These are phyloP conservation scores for Trametes coccinea DNA, from an alignment of 768 basidiomycete genomes.

Conservation along the genomic window DNA sequence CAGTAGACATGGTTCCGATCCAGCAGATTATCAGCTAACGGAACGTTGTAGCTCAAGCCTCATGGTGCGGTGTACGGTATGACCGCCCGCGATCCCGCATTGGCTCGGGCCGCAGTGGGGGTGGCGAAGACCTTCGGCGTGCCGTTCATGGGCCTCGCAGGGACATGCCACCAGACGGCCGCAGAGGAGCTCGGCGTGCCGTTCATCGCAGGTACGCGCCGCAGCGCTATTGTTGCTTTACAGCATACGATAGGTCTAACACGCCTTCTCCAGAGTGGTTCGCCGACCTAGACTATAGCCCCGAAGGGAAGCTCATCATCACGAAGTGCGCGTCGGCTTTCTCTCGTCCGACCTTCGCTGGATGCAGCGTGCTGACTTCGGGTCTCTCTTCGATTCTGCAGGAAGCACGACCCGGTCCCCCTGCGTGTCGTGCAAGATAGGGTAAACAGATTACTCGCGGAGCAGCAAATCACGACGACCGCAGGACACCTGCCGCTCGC, in stretches of 20 bases:
- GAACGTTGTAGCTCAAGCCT: slow-evolving; percentile 50
- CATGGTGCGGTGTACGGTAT: slow-evolving; percentile 66
- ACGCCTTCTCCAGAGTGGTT: slow-evolving; percentile 52
- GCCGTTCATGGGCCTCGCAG: slow-evolving; percentile 63
- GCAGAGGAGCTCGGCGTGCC: slow-evolving; percentile 53
- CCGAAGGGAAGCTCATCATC: slow-evolving; percentile 58
- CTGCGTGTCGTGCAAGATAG: slow-evolving; percentile 43
- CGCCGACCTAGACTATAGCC: slow-evolving; percentile 61
- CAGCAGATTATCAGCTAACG: not conserved
- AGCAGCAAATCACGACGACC: slow-evolving; percentile 50
- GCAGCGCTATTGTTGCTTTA: not conserved
- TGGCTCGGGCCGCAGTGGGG: slow-evolving; percentile 55
- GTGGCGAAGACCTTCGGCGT: slow-evolving; percentile 56
- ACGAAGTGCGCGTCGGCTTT: slow-evolving; percentile 44
- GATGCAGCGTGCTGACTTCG: not conserved
- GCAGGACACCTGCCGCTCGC: slow-evolving; percentile 46
- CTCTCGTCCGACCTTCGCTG: not conserved
- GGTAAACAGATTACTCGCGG: slow-evolving; percentile 46
- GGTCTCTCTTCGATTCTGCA: slow-evolving; percentile 22
- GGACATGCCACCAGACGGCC: slow-evolving; percentile 60
- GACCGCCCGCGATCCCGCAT: slow-evolving; percentile 52
- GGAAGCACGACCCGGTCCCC: slow-evolving; percentile 52
- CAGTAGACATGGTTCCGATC: slow-evolving; percentile 18
- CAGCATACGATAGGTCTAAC: not conserved
- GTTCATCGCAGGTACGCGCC: slow-evolving; percentile 57